Percentiles rank a stretch among this genome's conserved stretches.
phyloP scores from a whole-genome alignment of 2,329 filamentous ascomycete species.

The Nemania serpens region DNA sequence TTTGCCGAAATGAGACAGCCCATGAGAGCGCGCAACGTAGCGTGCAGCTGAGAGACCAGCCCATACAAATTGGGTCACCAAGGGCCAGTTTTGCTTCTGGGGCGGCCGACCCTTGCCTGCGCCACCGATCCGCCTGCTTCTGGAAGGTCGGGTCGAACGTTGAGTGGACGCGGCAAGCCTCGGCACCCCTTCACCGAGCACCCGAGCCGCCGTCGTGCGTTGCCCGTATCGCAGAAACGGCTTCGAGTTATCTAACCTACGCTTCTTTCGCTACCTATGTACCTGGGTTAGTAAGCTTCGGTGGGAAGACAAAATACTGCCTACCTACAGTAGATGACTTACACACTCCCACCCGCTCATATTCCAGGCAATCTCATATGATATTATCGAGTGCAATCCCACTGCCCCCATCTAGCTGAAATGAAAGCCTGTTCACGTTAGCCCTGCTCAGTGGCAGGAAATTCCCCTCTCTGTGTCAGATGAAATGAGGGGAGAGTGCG shows the following conservation, averaged over 20 bases:
- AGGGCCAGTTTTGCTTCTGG: conserved; percentile 23
- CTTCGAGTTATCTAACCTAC: neutral
- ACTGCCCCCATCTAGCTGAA: conserved; percentile 3
- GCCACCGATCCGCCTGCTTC: conserved; percentile 27
- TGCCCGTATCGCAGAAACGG: conserved; percentile 15
- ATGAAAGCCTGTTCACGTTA: conserved; percentile 22
- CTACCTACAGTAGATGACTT: too few species aligned
- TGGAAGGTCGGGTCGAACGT: conserved; percentile 31
- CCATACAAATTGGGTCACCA: conserved; percentile 21
- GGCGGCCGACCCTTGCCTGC: conserved; percentile 19
- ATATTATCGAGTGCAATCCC: neutral
- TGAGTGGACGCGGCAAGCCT: conserved; percentile 25
- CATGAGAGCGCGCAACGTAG: conserved; percentile 31
- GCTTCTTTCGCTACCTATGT: neutral
- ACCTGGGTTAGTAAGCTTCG: neutral
- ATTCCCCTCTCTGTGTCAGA: conserved; percentile 12
- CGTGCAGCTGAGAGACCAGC: conserved; percentile 28
- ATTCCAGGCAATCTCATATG: too few species aligned
- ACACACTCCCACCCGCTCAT: too few species aligned
- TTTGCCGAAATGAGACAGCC: conserved; percentile 30
- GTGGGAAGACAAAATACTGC: too few species aligned
- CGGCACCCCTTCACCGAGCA: conserved; percentile 30
- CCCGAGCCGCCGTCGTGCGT: conserved; percentile 26
- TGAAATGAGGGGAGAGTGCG: neutral
- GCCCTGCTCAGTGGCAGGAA: conserved; percentile 18